Conservation (phyloP, 768 basidiomycete genomes). For the Boletales sp. region DNA sequence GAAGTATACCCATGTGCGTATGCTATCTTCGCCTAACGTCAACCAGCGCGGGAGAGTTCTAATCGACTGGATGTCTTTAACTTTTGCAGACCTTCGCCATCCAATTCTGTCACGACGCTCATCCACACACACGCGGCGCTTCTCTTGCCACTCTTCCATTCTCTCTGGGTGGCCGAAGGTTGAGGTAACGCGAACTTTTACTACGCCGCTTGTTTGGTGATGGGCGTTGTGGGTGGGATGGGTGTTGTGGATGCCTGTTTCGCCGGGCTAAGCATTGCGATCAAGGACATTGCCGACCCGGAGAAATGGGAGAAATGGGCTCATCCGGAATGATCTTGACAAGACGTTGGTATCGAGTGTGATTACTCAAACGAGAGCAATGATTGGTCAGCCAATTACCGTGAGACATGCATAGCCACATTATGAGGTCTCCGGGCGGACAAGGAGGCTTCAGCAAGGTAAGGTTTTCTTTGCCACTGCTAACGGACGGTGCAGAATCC, state of each 20-base stretch:
- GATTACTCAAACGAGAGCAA: too few species aligned
- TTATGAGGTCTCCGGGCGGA: too few species aligned
- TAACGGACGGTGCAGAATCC: too few species aligned
- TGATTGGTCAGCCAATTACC: too few species aligned
- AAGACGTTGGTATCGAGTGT: too few species aligned
- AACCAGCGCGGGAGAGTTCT: not conserved
- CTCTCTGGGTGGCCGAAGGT: conserved; percentile 87
- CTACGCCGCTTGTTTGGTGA: conserved; percentile 93
- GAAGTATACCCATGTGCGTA: conserved; percentile 78
- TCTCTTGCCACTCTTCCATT: conserved; percentile 87
- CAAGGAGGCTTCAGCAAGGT: too few species aligned
- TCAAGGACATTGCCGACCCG: conserved; percentile 51
- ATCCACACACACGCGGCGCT: conserved; percentile 81
- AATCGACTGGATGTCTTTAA: not conserved
- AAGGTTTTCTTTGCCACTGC: too few species aligned
- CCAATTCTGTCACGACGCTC: conserved; percentile 79
- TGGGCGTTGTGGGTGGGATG: conserved; percentile 84
- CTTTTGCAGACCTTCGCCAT: conserved; percentile 65
- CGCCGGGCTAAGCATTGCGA: conserved; percentile 76
- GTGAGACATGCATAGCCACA: too few species aligned
- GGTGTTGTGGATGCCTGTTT: conserved; percentile 78
- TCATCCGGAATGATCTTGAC: conserved; percentile 22
- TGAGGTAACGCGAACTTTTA: conserved; percentile 98
- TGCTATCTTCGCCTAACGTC: conserved; percentile 5
- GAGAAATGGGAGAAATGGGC: conserved; percentile 32